Conservation (phyloP, 179 eudicot species). For the Gypsophila paniculata region DNA sequence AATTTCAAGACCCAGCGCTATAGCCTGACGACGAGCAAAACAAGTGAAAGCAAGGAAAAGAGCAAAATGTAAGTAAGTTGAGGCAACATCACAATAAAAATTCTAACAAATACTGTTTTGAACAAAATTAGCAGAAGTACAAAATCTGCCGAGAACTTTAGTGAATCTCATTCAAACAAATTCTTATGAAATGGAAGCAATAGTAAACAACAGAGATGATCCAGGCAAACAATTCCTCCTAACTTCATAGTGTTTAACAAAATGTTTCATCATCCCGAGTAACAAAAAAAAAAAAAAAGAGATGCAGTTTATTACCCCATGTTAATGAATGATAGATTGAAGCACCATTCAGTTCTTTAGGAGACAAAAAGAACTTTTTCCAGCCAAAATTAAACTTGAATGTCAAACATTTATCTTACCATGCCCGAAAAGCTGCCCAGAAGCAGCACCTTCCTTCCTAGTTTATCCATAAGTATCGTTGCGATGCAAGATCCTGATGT, state of each 20-base stretch:
- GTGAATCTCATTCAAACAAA: not conserved
- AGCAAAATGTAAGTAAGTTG: not conserved
- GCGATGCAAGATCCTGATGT: constrained; percentile 71
- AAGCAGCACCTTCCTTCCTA: constrained; percentile 90
- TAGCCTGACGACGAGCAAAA: constrained; percentile 44
- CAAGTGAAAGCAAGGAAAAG: constrained; percentile 11
- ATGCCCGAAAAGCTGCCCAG: constrained; percentile 82
- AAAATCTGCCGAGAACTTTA: not conserved
- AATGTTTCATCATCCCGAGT: not conserved
- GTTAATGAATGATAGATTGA: not conserved
- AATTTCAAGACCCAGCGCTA: constrained; percentile 62
- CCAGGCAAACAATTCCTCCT: not conserved
- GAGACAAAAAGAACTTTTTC: no score
- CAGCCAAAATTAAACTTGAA: no score
- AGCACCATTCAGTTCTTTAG: not conserved
- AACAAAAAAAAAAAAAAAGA: not conserved
- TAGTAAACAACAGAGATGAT: not conserved
- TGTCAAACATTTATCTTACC: constrained; percentile 39
- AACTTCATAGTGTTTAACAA: not conserved
- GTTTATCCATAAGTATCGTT: constrained; percentile 75
- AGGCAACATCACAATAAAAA: constrained; percentile 4
- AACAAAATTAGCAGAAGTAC: not conserved
- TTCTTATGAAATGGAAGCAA: constrained; percentile 6
- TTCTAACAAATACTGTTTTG: not conserved
- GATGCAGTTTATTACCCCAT: not conserved